Conservation (phyloP, 78 protist species). For the Salpingoeca rosetta region DNA sequence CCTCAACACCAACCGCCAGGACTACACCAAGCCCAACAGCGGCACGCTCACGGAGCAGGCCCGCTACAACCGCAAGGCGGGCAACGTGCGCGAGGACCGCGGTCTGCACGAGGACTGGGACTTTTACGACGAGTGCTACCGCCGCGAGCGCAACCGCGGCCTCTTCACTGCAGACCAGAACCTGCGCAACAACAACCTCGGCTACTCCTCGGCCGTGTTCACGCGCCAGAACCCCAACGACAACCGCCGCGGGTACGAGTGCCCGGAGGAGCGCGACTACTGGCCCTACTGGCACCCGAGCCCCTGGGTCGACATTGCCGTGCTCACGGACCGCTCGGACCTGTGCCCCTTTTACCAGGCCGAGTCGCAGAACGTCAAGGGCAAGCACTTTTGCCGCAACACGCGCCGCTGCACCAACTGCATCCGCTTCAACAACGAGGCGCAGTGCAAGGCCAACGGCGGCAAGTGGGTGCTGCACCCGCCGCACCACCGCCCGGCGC, state of each 20-base stretch:
- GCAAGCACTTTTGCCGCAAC: background rate
- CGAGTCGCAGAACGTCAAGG: background rate
- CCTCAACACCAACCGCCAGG: background rate
- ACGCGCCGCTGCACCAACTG: background rate
- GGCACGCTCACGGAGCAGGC: background rate
- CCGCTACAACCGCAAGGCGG: background rate
- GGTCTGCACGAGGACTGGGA: constrained; percentile 20
- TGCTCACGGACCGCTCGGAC: constrained; percentile 11
- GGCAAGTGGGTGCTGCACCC: background rate
- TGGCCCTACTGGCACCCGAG: constrained; percentile 58
- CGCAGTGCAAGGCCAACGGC: background rate
- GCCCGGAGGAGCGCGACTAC: constrained; percentile 70
- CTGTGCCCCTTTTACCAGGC: background rate
- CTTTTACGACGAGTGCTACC: constrained; percentile 11
- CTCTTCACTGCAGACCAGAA: constrained; percentile 43
- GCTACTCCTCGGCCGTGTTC: background rate
- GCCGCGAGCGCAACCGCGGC: constrained; percentile 45
- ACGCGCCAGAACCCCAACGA: constrained; percentile 43
- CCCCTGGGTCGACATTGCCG: constrained; percentile 51
- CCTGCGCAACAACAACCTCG: background rate
- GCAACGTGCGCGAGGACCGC: background rate
- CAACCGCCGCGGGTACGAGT: constrained; percentile 42
- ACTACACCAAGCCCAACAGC: background rate
- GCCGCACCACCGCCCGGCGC: background rate
- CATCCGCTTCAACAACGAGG: background rate